Evolutionary conservation across 371 early-diverging fungal species (phyloP), one percentile per base, ranked within the genome.

Genomic region (Dentiscutata heterogama): DNA sequence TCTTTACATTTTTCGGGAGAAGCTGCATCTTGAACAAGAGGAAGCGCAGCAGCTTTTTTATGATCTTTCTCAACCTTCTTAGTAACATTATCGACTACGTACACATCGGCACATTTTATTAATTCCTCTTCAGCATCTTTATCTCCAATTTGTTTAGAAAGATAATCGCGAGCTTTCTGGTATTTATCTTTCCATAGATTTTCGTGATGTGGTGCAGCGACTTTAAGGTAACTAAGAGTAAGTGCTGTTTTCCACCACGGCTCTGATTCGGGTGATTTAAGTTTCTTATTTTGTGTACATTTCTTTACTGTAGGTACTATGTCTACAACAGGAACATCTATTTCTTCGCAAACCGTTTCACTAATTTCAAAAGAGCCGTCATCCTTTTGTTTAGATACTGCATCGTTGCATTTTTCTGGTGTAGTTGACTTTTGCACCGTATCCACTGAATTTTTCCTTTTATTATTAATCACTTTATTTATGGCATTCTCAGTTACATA

Each of bases 281-380:
- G 27, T 20, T 76, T 60, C 42, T 61, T 13, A n/a, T 39, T 42
- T 13, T 20, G 56, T 7, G 16, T 6, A 22, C 60, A 31, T 42
- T 60, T 54, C 39, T 39, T 56, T 14, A 76, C 4, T 10, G 20
- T 35, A 16, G 50, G 7, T 42, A 76, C 20, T n/a, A 50, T 18
- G 2, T 60, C 35, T 18, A 39, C 2, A 31, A 31, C 27, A 7
- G 76, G 27, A n/a, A 60, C 61, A 31, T 76, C 60, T 3, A 76
- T 10, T 39, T 61, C 58, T 20, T 76, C 22, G 2, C 10, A n/a
- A 31, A 76, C 29, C 2, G 25, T n/a, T 20, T 76, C 35, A 76
- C n/a, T 76, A 31, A 76, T 35, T 58, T 35, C 76, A 60, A 76
- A 76, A 20, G 60, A 60, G 3, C 76, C 76, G 18, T 76, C 60